These are phyloP conservation scores for Pythium vanterpoolii DNA, from an alignment of 352 stramenopile species.

Conservation along the genomic window DNA sequence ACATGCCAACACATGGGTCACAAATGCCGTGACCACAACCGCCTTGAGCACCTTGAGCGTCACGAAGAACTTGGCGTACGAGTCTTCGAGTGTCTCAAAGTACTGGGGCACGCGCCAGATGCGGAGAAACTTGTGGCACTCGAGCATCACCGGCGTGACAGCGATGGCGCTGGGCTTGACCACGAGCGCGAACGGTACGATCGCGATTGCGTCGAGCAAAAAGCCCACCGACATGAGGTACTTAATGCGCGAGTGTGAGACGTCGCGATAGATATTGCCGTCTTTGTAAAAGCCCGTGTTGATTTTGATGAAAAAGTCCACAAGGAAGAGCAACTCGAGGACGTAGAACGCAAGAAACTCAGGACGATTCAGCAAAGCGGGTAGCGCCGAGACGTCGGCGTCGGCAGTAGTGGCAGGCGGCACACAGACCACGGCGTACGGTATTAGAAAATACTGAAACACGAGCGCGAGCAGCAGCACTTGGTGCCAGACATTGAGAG, in stretches of 20 bases:
- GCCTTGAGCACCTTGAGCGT: constrained; percentile 51
- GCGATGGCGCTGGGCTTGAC: background rate
- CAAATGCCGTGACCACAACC: constrained; percentile 28
- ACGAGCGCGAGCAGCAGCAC: constrained; percentile 40
- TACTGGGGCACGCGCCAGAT: constrained; percentile 42
- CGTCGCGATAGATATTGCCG: constrained; percentile 45
- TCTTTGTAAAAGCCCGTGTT: constrained; percentile 60
- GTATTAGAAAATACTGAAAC: constrained; percentile 48
- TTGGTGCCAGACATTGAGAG: constrained; percentile 49
- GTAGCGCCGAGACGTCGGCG: constrained; percentile 3
- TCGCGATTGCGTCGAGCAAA: constrained; percentile 35
- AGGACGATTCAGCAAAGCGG: constrained; percentile 5
- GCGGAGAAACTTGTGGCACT: constrained; percentile 52
- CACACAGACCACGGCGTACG: constrained; percentile 35
- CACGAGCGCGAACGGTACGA: constrained; percentile 41
- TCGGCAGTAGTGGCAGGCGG: background rate
- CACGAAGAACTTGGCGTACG: constrained; percentile 54
- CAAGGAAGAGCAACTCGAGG: constrained; percentile 39
- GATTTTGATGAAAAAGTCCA: constrained; percentile 54
- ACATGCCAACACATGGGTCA: constrained; percentile 55
- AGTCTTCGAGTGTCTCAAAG: constrained; percentile 44
- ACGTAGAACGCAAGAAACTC: constrained; percentile 32
- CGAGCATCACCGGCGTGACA: constrained; percentile 28
- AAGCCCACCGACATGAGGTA: constrained; percentile 46
- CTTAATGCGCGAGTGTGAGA: constrained; percentile 31